Base-by-base conservation (phyloP, 805 yeast genomes). In the Diddensiella santjacobensis region DNA sequence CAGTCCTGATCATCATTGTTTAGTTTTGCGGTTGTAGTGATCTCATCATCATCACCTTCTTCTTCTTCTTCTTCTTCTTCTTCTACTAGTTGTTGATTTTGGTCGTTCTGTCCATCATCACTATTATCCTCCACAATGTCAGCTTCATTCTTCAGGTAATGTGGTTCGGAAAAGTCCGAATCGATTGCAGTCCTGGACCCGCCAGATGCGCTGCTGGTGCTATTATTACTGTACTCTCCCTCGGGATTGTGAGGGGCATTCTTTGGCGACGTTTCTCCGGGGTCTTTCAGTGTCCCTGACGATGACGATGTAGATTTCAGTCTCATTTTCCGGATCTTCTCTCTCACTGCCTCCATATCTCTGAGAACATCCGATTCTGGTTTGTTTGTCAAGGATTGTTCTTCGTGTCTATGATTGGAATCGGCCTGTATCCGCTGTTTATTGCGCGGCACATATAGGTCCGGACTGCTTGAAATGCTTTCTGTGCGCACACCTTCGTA, bases 301-400 rank as follows among this genome's bases (percentile, higher is more conserved):
- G 31, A 26, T 26, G 31, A 8, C 8, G 10, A 8, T 10, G 8
- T 35, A 17, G 48, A 22, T 3, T 48, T 47, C 8, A 48, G 40
- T 24, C 35, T 44, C 22, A 51, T 40, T 19, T 20, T 20, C 13
- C 40, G 36, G n/a, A 51, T 48, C 24, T 51, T 22, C 35, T 45
- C 42, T 13, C 46, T 40, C 8, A 48, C 49, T 2, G 47, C 49
- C 19, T 41, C 44, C 17, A 51, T 22, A 19, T 51, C 55, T 19
- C 48, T 35, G 17, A 8, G 15, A 35, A 35, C 20, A n/a, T 35
- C 38, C 8, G 18, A 8, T 8, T 10, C 20, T 8, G 38, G 20
- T 17, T 15, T 35, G 15, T 13, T 26, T 8, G 31, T 8, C 8
- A 8, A 8, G 13, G 31, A 26, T 8, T 8, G 13, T 8, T 26